phyloP scores from a whole-genome alignment of 106 monocot species.

The Allium fistulosum region DNA sequence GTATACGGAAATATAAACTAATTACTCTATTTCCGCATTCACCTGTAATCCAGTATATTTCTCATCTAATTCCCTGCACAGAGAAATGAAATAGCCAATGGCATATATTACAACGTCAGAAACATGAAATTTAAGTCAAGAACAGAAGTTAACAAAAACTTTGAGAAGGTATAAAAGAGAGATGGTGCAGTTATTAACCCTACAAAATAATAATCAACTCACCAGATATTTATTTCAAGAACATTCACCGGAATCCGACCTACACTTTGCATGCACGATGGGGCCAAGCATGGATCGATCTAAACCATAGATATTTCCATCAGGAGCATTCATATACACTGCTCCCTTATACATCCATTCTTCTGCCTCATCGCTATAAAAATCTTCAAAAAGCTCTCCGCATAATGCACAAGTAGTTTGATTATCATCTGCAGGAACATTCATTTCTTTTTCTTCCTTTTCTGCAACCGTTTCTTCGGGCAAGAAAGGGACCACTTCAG shows the following conservation, averaged over 20 bases:
- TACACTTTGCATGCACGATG: conserved; percentile 92
- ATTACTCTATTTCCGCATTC: conserved; percentile 11
- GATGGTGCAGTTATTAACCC: no score
- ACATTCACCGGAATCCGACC: conserved; percentile 46
- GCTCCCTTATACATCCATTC: conserved; percentile 98
- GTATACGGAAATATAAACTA: conserved; percentile 6
- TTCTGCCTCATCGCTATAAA: conserved; percentile 91
- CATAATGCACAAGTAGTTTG: conserved; percentile 89
- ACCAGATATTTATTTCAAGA: conserved; percentile 32
- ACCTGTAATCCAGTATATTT: background rate
- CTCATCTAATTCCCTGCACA: conserved; percentile 1
- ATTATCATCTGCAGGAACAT: conserved; percentile 88
- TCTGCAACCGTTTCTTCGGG: conserved; percentile 58
- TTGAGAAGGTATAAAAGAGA: no score
- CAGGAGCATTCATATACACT: conserved; percentile 79
- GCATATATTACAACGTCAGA: no score
- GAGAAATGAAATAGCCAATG: background rate
- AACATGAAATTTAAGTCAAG: no score
- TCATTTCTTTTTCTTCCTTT: conserved; percentile 68
- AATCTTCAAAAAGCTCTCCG: conserved; percentile 91
- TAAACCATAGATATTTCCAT: conserved; percentile 53
- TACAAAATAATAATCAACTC: conserved; percentile 1
- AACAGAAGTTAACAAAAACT: no score
- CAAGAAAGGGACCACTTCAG: conserved; percentile 72
- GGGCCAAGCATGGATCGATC: conserved; percentile 63